Conservation (phyloP, 306 rosid species). For the Oemleria cerasiformis region DNA sequence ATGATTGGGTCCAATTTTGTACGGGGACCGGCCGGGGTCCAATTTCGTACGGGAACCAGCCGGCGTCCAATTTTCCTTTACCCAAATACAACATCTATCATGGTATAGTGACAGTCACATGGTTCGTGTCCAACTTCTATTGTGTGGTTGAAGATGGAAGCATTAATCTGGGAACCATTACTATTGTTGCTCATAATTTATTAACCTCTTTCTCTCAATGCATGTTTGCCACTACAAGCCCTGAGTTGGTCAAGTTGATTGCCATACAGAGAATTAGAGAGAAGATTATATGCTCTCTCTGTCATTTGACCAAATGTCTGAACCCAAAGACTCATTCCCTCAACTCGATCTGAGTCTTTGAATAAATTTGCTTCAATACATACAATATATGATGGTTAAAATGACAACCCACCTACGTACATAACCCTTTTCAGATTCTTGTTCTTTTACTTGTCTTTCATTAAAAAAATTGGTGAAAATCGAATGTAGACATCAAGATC, state of each 20-base stretch:
- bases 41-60: not conserved
- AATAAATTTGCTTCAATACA: not conserved
- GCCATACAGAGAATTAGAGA: not conserved
- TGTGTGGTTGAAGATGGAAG: not conserved
- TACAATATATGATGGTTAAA: not conserved
- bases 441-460: not conserved
- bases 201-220: not conserved
- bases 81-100: not conserved
- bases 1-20: no score
- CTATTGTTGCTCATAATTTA: not conserved
- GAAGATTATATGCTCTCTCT: not conserved
- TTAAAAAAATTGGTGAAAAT: not conserved
- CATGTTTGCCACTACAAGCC: not conserved
- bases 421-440: not conserved
- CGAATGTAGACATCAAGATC: not conserved
- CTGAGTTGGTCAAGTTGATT: not conserved
- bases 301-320: conserved; percentile 7
- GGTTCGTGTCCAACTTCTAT: not conserved
- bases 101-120: not conserved
- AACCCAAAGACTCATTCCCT: not conserved
- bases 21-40: not conserved
- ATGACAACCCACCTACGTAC: not conserved
- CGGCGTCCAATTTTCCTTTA: not conserved
- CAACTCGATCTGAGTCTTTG: no score
- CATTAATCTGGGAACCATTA: not conserved